phyloP scores from a whole-genome alignment of 2,329 filamentous ascomycete species.

The Rutstroemia sydowiana region DNA sequence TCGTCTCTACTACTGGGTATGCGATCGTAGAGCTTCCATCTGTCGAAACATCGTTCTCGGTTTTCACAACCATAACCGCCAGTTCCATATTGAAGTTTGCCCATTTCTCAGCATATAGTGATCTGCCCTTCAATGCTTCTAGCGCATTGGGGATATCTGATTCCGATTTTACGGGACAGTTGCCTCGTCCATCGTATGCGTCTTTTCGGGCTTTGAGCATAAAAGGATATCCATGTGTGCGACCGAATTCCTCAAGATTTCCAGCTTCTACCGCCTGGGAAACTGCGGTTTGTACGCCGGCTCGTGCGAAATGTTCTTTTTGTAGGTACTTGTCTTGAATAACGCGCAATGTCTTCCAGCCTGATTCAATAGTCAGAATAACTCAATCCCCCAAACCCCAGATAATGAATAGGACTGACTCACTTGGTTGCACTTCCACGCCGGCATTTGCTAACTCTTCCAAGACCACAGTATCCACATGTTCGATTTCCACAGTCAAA shows the following conservation, averaged over 20 bases:
- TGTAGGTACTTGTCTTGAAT: conserved; percentile 94
- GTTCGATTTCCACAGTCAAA: conserved; percentile 90
- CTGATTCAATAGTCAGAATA: conserved; percentile 68
- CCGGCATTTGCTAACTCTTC: conserved; percentile 69
- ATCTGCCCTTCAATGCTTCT: conserved; percentile 58
- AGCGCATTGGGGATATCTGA: conserved; percentile 59
- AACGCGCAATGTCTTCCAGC: conserved; percentile 75
- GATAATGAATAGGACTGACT: neutral
- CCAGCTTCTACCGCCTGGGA: conserved; percentile 49
- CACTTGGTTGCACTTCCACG: conserved; percentile 42
- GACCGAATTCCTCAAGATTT: conserved; percentile 53
- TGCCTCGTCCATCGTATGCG: conserved; percentile 85
- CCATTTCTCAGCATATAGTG: conserved; percentile 66
- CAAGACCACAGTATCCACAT: conserved; percentile 82
- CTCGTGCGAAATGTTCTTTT: conserved; percentile 67
- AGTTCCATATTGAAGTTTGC: conserved; percentile 79
- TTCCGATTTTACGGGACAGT: conserved; percentile 55
- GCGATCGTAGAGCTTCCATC: conserved; percentile 50
- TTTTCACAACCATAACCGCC: conserved; percentile 91
- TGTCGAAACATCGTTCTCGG: conserved; percentile 51
- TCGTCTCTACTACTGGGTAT: conserved; percentile 87
- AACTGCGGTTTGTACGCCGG: conserved; percentile 65
- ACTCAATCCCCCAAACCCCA: conserved; percentile 37
- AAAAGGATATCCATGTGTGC: conserved; percentile 68
- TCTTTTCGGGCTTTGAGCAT: conserved; percentile 90